Evolutionary conservation across 108 stramenopile species (phyloP).

Genomic region (Nitzschia sp.): DNA sequence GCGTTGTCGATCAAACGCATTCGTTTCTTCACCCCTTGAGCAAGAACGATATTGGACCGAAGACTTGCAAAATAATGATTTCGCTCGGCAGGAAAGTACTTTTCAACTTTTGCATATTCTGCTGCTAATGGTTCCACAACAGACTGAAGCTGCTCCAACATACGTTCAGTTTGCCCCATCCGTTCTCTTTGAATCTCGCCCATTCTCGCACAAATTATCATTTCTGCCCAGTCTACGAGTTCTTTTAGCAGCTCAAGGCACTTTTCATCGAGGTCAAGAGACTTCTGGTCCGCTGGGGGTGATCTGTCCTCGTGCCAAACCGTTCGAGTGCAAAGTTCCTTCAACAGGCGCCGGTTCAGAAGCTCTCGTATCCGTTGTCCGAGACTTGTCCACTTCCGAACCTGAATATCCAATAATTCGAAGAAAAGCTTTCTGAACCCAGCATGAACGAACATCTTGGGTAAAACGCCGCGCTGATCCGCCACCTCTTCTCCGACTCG

Average conservation of each 20-base stretch:
- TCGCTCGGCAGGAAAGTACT: conserved; percentile 28
- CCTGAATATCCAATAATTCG: conserved; percentile 16
- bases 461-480: conserved; percentile 25
- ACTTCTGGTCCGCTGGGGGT: background rate
- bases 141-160: conserved; percentile 17
- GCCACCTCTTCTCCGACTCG: conserved; percentile 20
- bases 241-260: conserved; percentile 13
- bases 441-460: conserved; percentile 15
- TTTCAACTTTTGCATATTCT: conserved; percentile 32
- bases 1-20: conserved; percentile 36
- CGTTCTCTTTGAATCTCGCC: conserved; percentile 18
- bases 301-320: conserved; percentile 9
- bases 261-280: conserved; percentile 14
- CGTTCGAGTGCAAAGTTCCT: conserved; percentile 24
- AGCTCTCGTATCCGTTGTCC: background rate
- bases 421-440: conserved; percentile 8
- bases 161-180: conserved; percentile 3
- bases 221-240: conserved; percentile 27
- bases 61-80: conserved; percentile 35
- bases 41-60: conserved; percentile 27
- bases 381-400: conserved; percentile 11
- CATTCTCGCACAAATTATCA: conserved; percentile 15
- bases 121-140: conserved; percentile 21
- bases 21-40: conserved; percentile 32
- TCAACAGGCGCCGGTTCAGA: conserved; percentile 2